A percentile compares a stretch with the other conserved stretches of the same genome.
Evolutionary conservation across 1,139 yeast genomes (phyloP).

Genomic region (Candida sojae): DNA sequence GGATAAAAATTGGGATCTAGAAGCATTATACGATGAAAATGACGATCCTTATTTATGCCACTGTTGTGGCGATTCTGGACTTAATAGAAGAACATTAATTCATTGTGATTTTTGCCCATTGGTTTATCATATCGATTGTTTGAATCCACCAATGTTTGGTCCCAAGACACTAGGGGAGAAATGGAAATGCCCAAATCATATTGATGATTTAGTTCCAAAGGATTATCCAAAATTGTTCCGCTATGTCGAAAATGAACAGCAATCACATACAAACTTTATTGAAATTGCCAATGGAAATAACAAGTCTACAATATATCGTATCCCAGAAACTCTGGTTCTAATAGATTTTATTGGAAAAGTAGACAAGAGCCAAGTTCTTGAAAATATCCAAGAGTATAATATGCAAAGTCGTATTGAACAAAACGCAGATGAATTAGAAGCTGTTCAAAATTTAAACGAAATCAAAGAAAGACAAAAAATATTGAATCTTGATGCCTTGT

Average conservation of each 20-base stretch:
- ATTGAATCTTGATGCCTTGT: conserved; percentile 29
- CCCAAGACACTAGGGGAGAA: conserved; percentile 78
- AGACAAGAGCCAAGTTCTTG: conserved; percentile 31
- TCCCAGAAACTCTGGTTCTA: conserved; percentile 73
- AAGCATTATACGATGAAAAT: conserved; percentile 61
- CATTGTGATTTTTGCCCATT: conserved; percentile 85
- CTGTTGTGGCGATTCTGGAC: conserved; percentile 73
- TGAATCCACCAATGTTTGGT: conserved; percentile 71
- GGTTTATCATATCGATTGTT: conserved; percentile 93
- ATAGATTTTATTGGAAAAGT: conserved; percentile 68
- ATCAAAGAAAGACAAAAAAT: conserved; percentile 17
- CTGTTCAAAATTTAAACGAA: conserved; percentile 26
- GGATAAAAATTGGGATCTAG: conserved; percentile 61
- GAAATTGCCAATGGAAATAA: conserved; percentile 41
- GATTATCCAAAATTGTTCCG: conserved; percentile 40
- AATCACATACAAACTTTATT: conserved; percentile 37
- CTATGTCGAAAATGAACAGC: conserved; percentile 55
- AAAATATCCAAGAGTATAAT: conserved; percentile 26
- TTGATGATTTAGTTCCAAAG: conserved; percentile 52
- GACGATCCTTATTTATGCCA: conserved; percentile 72
- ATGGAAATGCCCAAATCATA: conserved; percentile 95
- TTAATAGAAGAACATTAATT: conserved; percentile 53
- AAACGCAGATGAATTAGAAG: conserved; percentile 23
- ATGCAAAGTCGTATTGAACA: conserved; percentile 20
- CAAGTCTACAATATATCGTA: conserved; percentile 48